A percentile compares a stretch with the other conserved stretches of the same genome.
Evolutionary conservation across 352 stramenopile genomes (phyloP).

Genomic region (Pythium guiyangense): DNA sequence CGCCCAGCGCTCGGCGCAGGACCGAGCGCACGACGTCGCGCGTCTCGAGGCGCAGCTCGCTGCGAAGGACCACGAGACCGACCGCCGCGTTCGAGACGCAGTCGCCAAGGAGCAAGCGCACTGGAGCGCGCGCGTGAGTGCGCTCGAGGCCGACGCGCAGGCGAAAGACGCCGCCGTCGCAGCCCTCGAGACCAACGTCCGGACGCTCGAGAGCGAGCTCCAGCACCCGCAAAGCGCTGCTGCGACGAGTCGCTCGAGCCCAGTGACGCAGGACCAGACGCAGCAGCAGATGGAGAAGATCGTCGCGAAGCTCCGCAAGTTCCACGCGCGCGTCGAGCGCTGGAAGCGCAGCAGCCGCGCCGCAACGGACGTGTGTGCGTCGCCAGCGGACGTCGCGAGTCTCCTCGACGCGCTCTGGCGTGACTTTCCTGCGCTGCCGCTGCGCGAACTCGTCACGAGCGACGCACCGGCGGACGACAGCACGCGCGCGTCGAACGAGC

Average conservation of each 20-base stretch:
- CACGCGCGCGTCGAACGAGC: constrained; percentile 10
- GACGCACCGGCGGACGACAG: not conserved
- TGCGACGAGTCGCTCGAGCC: constrained; percentile 6
- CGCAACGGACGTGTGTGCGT: constrained; percentile 28
- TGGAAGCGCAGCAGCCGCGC: constrained; percentile 54
- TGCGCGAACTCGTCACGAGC: not conserved
- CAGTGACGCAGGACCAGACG: not conserved
- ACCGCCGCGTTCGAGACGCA: constrained; percentile 19
- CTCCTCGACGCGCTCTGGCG: constrained; percentile 46
- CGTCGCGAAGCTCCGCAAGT: constrained; percentile 33
- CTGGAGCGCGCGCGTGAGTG: constrained; percentile 16
- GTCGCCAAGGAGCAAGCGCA: constrained; percentile 18
- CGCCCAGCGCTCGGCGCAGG: constrained; percentile 60
- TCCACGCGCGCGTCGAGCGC: constrained; percentile 37
- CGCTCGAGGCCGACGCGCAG: constrained; percentile 27
- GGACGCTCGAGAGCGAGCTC: constrained; percentile 21
- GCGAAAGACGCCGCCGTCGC: constrained; percentile 25
- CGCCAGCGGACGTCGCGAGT: constrained; percentile 21
- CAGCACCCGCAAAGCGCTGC: constrained; percentile 5
- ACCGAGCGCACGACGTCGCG: constrained; percentile 39
- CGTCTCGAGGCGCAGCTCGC: constrained; percentile 30
- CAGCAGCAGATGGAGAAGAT: constrained; percentile 33
- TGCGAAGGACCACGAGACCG: constrained; percentile 20
- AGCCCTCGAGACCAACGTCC: constrained; percentile 16
- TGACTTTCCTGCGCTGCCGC: constrained; percentile 47